A percentile compares a stretch with the other conserved stretches of the same genome.
These are phyloP conservation scores for Kodamaea sp. DNA, from an alignment of 1,139 yeast genomes.

Conservation along the genomic window DNA sequence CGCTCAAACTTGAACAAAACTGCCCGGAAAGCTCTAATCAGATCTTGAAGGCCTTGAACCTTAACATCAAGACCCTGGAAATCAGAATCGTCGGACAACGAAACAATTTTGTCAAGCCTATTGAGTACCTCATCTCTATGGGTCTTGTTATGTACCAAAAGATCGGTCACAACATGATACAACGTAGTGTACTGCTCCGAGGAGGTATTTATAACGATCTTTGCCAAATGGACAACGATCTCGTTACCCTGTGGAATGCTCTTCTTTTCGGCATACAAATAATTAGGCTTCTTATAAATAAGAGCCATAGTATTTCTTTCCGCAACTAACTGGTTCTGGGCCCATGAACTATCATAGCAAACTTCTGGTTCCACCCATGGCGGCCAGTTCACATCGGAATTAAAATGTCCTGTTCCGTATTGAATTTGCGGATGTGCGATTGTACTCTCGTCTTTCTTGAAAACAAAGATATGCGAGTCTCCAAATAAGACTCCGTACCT, in stretches of 20 bases:
- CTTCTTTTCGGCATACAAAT: conserved; percentile 47
- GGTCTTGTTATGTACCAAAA: conserved; percentile 69
- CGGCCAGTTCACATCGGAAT: conserved; percentile 57
- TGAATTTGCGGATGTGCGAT: conserved; percentile 26
- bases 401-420: conserved; percentile 24
- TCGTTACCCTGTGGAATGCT: conserved; percentile 28
- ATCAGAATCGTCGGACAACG: conserved; percentile 71
- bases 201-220: conserved; percentile 68
- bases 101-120: conserved; percentile 61
- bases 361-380: conserved; percentile 81
- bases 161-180: conserved; percentile 62
- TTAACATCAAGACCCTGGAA: conserved; percentile 54
- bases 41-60: conserved; percentile 56
- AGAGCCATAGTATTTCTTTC: conserved; percentile 65
- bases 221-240: conserved; percentile 61
- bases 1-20: conserved; percentile 49
- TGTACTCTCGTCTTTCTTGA: conserved; percentile 42
- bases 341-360: conserved; percentile 65
- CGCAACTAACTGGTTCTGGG: conserved; percentile 58
- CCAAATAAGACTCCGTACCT: conserved; percentile 68
- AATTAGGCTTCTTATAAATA: conserved; percentile 66
- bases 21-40: conserved; percentile 44
- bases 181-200: conserved; percentile 72
- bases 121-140: conserved; percentile 56
- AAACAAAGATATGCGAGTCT: conserved; percentile 71